These are phyloP conservation scores for Cryphonectria naterciae DNA, from an alignment of 2,329 filamentous ascomycete genomes.

Conservation along the genomic window DNA sequence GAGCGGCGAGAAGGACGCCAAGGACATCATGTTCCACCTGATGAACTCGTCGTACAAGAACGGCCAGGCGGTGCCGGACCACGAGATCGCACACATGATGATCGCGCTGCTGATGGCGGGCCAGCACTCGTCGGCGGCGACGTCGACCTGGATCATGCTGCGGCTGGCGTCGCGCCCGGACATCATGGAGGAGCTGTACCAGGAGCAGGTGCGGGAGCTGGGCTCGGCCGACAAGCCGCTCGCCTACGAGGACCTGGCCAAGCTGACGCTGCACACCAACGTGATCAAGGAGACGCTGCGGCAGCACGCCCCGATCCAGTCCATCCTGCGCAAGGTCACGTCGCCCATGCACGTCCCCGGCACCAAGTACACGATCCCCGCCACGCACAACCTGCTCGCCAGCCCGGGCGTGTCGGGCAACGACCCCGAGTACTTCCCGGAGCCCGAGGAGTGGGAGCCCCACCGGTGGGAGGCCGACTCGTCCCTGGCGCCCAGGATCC, in stretches of 20 bases:
- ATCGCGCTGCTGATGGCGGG: conserved; percentile 84
- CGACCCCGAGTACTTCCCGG: conserved; percentile 76
- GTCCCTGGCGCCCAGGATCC: conserved; percentile 54
- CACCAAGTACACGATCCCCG: conserved; percentile 81
- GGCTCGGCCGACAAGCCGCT: conserved; percentile 76
- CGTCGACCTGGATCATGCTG: conserved; percentile 77
- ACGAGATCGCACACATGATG: conserved; percentile 84
- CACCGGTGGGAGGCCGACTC: conserved; percentile 82
- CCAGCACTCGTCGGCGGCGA: conserved; percentile 79
- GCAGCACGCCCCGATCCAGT: conserved; percentile 91
- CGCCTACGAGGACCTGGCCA: conserved; percentile 75
- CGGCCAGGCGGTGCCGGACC: conserved; percentile 69
- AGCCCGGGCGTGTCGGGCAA: conserved; percentile 81
- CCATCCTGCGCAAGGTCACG: conserved; percentile 91
- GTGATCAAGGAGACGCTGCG: conserved; percentile 92
- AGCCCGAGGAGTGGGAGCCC: conserved; percentile 83
- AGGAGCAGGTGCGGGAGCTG: conserved; percentile 76
- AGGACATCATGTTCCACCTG: conserved; percentile 79
- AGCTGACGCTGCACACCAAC: conserved; percentile 79
- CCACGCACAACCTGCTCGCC: conserved; percentile 78
- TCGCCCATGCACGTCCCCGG: conserved; percentile 81
- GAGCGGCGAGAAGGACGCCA: conserved; percentile 46
- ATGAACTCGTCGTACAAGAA: conserved; percentile 80
- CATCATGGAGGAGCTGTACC: conserved; percentile 70
- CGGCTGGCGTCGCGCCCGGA: conserved; percentile 72